Base-by-base conservation (phyloP, 331 rosid species). In the Quercus phellos region DNA sequence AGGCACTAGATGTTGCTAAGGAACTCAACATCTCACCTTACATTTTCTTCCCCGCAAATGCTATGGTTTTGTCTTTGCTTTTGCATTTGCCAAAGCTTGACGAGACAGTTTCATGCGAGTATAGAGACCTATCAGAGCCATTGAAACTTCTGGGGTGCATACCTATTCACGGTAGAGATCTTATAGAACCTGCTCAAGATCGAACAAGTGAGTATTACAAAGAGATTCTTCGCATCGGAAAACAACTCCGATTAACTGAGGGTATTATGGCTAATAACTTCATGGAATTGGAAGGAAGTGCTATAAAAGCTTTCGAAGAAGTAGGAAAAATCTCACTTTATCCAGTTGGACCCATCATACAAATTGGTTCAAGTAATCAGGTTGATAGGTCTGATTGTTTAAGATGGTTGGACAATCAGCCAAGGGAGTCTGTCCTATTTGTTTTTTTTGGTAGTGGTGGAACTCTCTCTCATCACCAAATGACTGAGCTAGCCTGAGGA, bases 371-470 rank as follows among this genome's bases (percentile, higher is more conserved):
- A 2, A 27, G 4, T 8, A 1, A 27, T 38, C 70, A 68, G 1
- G 75, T 74, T 77, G 55, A 79, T 24, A 68, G 69, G 67, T 38
- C 46, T 2, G 71, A 58, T 10, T 83, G 79, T 68, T 72, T 86
- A 9, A 24, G n/a, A 27, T 86, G 87, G 89, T 78, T 80, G 77
- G 89, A 80, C 27, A 53, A 67, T 3, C 87, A 83, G 38, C 79
- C 78, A 30, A 81, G 80, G 0, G 76, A 38, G 0, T 86, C 87
- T 0, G 84, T 83, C 55, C 18, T 80, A 16, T 83, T 50, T 34
- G 85, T 86, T 4, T 83, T 82, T 7, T 86, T 83, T 13, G 89
- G 89, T 26, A 86, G 89, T 59, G 87, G 87, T 9, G 89, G 87
- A 24, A 75, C 84, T 26, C 78, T 83, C 51, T 80, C 85, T 4